These are phyloP conservation scores for Colletotrichum camelliae DNA, from an alignment of 2,329 filamentous ascomycete genomes.

Conservation along the genomic window DNA sequence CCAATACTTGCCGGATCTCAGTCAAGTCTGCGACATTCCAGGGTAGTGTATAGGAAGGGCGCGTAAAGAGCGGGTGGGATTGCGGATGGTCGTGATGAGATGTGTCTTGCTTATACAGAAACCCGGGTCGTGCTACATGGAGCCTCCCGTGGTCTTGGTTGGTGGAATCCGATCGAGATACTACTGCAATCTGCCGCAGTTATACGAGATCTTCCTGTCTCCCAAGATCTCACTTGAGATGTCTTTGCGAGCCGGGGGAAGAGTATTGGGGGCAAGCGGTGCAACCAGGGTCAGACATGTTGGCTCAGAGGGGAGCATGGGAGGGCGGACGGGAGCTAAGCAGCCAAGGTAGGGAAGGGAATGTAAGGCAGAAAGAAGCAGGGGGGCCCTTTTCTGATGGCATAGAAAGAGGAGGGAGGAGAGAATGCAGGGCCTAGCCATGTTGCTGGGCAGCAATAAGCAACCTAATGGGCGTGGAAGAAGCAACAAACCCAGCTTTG, in stretches of 20 bases:
- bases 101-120: conserved; percentile 22
- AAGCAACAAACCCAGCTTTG: conserved; percentile 18
- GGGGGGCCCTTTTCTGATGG: background rate
- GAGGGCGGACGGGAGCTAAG: background rate
- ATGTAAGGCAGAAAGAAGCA: background rate
- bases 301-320: background rate
- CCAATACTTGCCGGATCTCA: conserved; percentile 26
- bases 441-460: conserved; percentile 2
- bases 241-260: conserved; percentile 8
- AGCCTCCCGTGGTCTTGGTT: conserved; percentile 23
- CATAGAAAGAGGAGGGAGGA: background rate
- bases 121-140: conserved; percentile 18
- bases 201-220: conserved; percentile 26
- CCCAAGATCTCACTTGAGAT: conserved; percentile 18
- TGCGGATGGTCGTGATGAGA: conserved; percentile 15
- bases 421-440: background rate
- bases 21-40: conserved; percentile 24
- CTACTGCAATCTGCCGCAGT: conserved; percentile 24
- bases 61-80: conserved; percentile 13
- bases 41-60: conserved; percentile 18
- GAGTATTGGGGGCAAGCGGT: conserved; percentile 1
- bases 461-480: conserved; percentile 4
- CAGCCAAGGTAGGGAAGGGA: background rate
- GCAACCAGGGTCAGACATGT: conserved; percentile 4
- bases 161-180: conserved; percentile 24